Evolutionary conservation across 768 basidiomycete species (phyloP), one percentile per base, ranked within the genome.

Genomic region (Coprinellus aureogranulatus): DNA sequence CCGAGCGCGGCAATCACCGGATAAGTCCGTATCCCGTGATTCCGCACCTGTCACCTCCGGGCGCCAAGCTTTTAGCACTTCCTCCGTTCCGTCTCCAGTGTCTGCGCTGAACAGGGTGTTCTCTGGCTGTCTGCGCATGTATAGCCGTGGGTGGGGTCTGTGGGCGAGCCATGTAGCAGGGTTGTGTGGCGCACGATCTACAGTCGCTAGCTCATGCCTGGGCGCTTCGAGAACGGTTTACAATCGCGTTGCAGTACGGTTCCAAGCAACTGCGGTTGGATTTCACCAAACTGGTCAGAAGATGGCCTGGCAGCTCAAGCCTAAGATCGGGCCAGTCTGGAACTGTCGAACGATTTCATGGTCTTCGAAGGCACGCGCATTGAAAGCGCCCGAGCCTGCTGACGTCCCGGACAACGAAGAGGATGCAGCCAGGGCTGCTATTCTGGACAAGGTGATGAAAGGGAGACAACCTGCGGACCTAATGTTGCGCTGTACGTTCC

Each of bases 391-490:
- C 42, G 73, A 75, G 39, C 65, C 64, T 56, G 66, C 60, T 48
- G 71, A 68, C 27, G 52, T 67, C 18, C 66, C 77, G 30, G 74
- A 76, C 56, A 73, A 65, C 47, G 82, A 88, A 65, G 89, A 93
- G 70, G 89, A 91, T 65, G 78, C 77, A 31, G 81, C 87, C 1
- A 86, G 87, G 65, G 81, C 81, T 27, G 86, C 87, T 51, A 87
- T 94, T 59, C 74, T 93, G 49, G 91, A 92, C 65, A 91, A 89
- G 62, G 87, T 90, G 58, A 87, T 92, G 82, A 91, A 91, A 69
- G 88, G 89, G 55, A 83, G 92, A 53, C 89, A 93, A 65, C 90
- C 92, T 23, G 84, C 91, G 31, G 94, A 96, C 65, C 85, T 95
- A 60, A 90, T 92, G 85, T 77, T 97, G 59, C 85, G 93, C 64